phyloP scores from a whole-genome alignment of 441 rosid species.

The Gossypium armourianum region DNA sequence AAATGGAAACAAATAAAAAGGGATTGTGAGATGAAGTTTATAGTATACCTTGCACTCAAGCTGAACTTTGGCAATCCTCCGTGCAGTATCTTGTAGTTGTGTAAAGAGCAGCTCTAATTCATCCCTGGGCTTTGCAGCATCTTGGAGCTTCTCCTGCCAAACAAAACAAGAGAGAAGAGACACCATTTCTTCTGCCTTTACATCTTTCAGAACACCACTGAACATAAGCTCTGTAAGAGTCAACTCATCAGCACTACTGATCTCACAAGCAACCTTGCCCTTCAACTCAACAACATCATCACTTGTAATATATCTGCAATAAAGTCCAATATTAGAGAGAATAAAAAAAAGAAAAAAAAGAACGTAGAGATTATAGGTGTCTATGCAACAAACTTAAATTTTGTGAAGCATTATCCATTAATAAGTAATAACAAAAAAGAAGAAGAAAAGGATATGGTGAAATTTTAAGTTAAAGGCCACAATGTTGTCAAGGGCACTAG shows the following conservation, averaged over 20 bases:
- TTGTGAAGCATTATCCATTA: not conserved
- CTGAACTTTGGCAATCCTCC: constrained; percentile 80
- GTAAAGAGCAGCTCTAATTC: constrained; percentile 74
- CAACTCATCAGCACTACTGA: constrained; percentile 90
- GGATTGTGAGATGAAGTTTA: not conserved
- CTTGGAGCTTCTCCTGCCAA: constrained; percentile 88
- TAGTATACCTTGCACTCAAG: constrained; percentile 74
- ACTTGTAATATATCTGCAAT: constrained; percentile 55
- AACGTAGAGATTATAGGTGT: not conserved
- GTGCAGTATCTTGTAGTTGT: constrained; percentile 81
- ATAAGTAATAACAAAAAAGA: not conserved
- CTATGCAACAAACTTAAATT: not conserved
- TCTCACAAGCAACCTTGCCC: constrained; percentile 94
- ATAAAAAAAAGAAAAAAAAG: not conserved
- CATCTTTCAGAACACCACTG: constrained; percentile 72
- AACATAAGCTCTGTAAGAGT: constrained; percentile 83
- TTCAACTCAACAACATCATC: constrained; percentile 77
- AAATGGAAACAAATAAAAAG: not conserved
- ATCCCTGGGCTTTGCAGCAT: constrained; percentile 81
- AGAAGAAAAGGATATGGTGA: not conserved
- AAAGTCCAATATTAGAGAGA: not conserved
- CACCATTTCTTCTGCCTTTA: constrained; percentile 82
- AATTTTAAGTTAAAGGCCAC: not conserved
- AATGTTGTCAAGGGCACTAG: not conserved
- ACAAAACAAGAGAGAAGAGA: constrained; percentile 94